Evolutionary conservation across 192 early-diverging fungal genomes (phyloP).

Genomic region (Allomyces macrogynus): DNA sequence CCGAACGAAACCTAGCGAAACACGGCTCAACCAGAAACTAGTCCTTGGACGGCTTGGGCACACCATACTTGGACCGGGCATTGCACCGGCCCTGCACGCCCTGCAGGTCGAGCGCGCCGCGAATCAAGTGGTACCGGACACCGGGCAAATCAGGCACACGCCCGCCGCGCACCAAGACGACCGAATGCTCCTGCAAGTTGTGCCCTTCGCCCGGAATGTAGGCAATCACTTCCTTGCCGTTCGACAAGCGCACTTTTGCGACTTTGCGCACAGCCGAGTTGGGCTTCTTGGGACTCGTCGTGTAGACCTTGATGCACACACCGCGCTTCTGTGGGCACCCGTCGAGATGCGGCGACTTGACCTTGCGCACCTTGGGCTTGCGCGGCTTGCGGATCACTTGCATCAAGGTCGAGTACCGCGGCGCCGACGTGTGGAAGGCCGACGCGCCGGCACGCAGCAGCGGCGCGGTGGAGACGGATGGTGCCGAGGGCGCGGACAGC

Average conservation of each 20-base stretch:
- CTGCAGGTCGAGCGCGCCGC: conserved; percentile 83
- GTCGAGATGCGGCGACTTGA: conserved; percentile 66
- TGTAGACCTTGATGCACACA: conserved; percentile 88
- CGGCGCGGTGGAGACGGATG: no score
- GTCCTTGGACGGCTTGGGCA: conserved; percentile 39
- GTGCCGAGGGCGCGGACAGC: no score
- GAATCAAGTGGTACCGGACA: conserved; percentile 82
- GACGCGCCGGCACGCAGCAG: no score
- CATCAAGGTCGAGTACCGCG: conserved; percentile 44
- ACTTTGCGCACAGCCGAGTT: conserved; percentile 94
- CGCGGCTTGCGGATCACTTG: conserved; percentile 76
- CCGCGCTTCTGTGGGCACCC: conserved; percentile 75
- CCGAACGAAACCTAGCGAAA: no score
- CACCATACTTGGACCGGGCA: conserved; percentile 81
- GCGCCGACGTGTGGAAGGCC: neutral
- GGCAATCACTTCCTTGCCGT: conserved; percentile 72
- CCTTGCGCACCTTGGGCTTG: conserved; percentile 38
- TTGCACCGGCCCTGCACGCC: conserved; percentile 70
- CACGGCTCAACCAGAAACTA: no score
- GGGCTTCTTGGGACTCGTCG: conserved; percentile 92
- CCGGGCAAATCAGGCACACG: conserved; percentile 94
- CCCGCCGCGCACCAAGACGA: conserved; percentile 85
- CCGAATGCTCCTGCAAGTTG: conserved; percentile 93
- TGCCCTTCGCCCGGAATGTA: conserved; percentile 98
- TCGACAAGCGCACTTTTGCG: conserved; percentile 76